These are phyloP conservation scores for Wickerhamomyces subpelliculosus DNA, from an alignment of 805 yeast genomes.

Conservation along the genomic window DNA sequence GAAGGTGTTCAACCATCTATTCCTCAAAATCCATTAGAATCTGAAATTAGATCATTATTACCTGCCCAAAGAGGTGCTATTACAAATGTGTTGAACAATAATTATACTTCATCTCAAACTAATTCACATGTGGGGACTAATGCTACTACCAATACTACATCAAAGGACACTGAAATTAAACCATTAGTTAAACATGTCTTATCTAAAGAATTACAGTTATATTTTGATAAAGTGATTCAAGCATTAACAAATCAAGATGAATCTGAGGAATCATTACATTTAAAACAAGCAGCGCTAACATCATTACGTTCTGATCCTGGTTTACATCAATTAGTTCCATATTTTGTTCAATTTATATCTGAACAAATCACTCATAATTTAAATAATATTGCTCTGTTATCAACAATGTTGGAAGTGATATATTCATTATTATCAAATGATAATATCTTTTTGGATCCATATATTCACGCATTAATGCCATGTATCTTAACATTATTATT, in stretches of 20 bases:
- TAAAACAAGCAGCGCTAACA: conserved; percentile 74
- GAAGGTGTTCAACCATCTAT: conserved; percentile 98
- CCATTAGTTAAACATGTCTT: conserved; percentile 93
- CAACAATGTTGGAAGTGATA: conserved; percentile 84
- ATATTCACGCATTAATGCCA: conserved; percentile 96
- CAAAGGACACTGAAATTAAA: conserved; percentile 56
- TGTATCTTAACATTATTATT: conserved; percentile 82
- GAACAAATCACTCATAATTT: conserved; percentile 90
- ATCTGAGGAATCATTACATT: conserved; percentile 29
- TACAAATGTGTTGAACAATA: conserved; percentile 48
- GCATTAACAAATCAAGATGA: conserved; percentile 60
- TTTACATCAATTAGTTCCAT: conserved; percentile 91
- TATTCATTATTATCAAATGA: conserved; percentile 78
- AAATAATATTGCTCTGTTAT: conserved; percentile 58
- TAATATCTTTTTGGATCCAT: conserved; percentile 87
- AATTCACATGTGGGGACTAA: conserved; percentile 5
- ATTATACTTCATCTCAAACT: conserved; percentile 20
- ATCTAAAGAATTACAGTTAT: conserved; percentile 88
- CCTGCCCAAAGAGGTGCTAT: conserved; percentile 82
- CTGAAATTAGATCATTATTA: conserved; percentile 72
- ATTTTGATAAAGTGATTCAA: conserved; percentile 83
- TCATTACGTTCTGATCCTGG: conserved; percentile 92
- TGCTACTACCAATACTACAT: conserved; percentile 28
- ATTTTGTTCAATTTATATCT: conserved; percentile 91
- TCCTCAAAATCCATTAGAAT: conserved; percentile 84